Base-by-base conservation (phyloP, 2,329 filamentous ascomycete species). In the Pseudogymnoascus sp. region DNA sequence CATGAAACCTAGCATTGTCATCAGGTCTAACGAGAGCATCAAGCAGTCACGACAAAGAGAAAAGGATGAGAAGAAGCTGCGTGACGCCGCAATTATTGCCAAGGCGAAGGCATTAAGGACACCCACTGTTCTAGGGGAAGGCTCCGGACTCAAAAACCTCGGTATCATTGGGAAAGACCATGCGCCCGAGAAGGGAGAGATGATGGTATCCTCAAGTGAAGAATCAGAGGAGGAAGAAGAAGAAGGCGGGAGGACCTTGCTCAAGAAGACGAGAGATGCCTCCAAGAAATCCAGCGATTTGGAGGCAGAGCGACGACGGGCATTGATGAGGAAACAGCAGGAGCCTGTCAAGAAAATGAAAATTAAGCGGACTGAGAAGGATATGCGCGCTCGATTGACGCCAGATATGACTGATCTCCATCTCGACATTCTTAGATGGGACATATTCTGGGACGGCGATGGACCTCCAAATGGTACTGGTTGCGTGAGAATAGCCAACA, bases 381-480 rank as follows among this genome's bases (percentile, higher is more conserved):
- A 99, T 75, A 93, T 97, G 86, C 88, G 93, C 69, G 93, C 95
- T 66, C 88, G 95, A 65, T 81, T 99, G 64, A 89, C 93, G 33
- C 95, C 96, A 6, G 91, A 96, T 67, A 88, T 99, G 76, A 88
- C 91, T 38, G 81, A 85, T 14, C 78, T 99, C 31, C 95, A 97
- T 73, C 88, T 89, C 69, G 88, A 88, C 16, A 91, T 99, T 60
- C 83, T 99, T 2, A 84, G 89, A 62, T 99, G 95, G 95, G 90
- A 99, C 67, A 96, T 96, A 67, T 99, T 97, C 74, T 90, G 96
- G 70, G 80, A 86, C 52, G 91, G 92, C 28, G 91, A 93, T 70
- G 89, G 93, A 64, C 95, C 95, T 5, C 93, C 95, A 0, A 88
- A 85, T 60, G 85, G 85, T 14, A 86, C 87, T 58, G 81, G 85